Base-by-base conservation (phyloP, 2,329 filamentous ascomycete genomes). In the Colletotrichum echinochloae region DNA sequence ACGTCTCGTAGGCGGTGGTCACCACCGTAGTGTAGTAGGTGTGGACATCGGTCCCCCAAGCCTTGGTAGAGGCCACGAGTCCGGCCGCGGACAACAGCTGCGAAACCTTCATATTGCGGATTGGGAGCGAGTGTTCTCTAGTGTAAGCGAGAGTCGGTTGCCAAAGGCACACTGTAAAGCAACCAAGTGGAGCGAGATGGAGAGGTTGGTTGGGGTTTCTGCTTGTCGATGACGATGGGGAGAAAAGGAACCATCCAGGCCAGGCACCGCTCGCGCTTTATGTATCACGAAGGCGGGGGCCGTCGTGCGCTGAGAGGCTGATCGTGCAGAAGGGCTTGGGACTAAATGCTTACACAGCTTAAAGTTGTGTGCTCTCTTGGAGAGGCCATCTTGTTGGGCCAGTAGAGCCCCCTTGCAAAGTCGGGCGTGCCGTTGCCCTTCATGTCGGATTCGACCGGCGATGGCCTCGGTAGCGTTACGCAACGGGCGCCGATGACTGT, bases 1-100 rank as follows among this genome's bases (percentile, higher is more conserved):
- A 82, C 52, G 82, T 82, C 46, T 81, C 80, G 74, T 80, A 83
- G 66, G 78, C 76, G 14, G 79, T 80, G 59, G 79, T 77, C 63
- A 80, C 73, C 62, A 82, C 77, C n/a, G 82, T 83, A 30, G 81
- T 81, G 72, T 75, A 78, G 64, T 73, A 48, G 12, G 74, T 77
- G 65, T 65, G 74, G 64, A 30, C 56, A n/a, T 64, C 61, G 35
- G 65, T 60, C 33, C 65, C 75, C 73, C 73, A 74, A 62, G 78
- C 78, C 41, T 76, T 73, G 35, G 74, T 78, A 23, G 74, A 72
- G 59, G 77, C 73, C 55, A 79, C 70, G 66, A 82, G 75, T 62
- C 78, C 79, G 49, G 73, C 79, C 49, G 75, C 70, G 67, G 79
- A 76, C 55, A 76, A 75, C 26, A 82, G 59, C 70, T 79, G 77